Base-by-base conservation (phyloP, 78 protist species). In the Planoprotostelium fungivorum region DNA sequence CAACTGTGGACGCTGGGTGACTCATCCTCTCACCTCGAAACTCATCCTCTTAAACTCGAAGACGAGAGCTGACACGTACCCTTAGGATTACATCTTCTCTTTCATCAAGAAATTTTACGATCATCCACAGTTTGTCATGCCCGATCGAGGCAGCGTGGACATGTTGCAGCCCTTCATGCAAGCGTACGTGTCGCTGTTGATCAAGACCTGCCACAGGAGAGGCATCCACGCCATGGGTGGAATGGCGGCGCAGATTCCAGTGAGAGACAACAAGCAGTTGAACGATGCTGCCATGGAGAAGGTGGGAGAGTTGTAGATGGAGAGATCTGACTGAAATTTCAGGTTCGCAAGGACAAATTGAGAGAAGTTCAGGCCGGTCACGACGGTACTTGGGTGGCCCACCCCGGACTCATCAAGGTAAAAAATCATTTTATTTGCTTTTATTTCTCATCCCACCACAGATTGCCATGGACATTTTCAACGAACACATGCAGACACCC, bases 211-310 rank as follows among this genome's bases (percentile, higher is more conserved):
- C 90, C 97, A 95, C 89, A 38, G 87, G 38, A 84, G 97, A 36
- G 97, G 97, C 36, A 93, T 92, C 10, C 96, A 91, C 29, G 96
- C 96, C 1, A 94, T 92, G 95, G 96, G 96, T 36, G 96, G 96
- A 1, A 94, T 94, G 96, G 96, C 96, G 16, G 96, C 96, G n/a
- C 96, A 94, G 35, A 94, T 94, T 31, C 96, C 96, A 29, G 90
- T 94, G 87, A 88, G 89, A 63, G 39, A 88, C 84, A 89, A 94
- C 92, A 88, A 90, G 31, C 89, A 37, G 1, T 93, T 93, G 25
- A 92, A 91, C n/a, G 92, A 94, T 36, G 91, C 89, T 28, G 95
- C 94, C 37, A 88, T 94, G 93, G 94, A 91, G 88, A 94, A 94
- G 88, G 96, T 94, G 16, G 73, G 16, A 16, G 5, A 5, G 73